phyloP scores from a whole-genome alignment of 2,329 filamentous ascomycete genomes.

The Neofusicoccum cordaticola region DNA sequence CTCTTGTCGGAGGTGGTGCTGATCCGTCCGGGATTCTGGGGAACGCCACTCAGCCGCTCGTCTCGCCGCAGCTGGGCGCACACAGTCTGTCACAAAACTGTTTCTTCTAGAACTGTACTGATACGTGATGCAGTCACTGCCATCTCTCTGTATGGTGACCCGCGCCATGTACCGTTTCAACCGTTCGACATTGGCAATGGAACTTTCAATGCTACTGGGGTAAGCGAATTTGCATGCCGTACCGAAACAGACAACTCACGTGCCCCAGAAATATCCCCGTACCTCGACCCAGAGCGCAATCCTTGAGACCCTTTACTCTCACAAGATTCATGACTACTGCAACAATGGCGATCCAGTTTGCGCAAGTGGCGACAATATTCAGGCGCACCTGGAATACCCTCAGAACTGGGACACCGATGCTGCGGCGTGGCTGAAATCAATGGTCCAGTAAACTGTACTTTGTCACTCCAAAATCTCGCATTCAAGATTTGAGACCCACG shows the following conservation, averaged over 20 bases:
- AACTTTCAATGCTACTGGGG: neutral
- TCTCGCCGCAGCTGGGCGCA: neutral
- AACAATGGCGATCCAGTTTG: neutral
- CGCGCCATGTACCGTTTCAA: neutral
- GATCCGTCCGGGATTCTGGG: too few species aligned
- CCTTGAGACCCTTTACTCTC: neutral
- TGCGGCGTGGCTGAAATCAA: too few species aligned
- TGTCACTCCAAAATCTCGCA: too few species aligned
- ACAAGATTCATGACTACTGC: neutral
- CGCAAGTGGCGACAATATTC: neutral
- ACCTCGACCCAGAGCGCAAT: neutral
- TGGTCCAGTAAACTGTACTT: too few species aligned
- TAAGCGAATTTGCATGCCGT: neutral
- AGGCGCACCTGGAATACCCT: too few species aligned
- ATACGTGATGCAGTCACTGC: neutral
- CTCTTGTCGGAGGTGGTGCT: too few species aligned
- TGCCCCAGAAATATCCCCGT: neutral
- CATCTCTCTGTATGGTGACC: neutral
- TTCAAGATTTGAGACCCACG: too few species aligned
- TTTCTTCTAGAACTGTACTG: neutral
- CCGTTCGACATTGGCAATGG: neutral
- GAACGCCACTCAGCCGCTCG: neutral
- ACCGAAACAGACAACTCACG: too few species aligned
- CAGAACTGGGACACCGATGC: too few species aligned
- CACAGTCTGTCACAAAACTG: neutral